Base-by-base conservation (phyloP, 2,329 filamentous ascomycete species). In the Diaporthe vaccinii region DNA sequence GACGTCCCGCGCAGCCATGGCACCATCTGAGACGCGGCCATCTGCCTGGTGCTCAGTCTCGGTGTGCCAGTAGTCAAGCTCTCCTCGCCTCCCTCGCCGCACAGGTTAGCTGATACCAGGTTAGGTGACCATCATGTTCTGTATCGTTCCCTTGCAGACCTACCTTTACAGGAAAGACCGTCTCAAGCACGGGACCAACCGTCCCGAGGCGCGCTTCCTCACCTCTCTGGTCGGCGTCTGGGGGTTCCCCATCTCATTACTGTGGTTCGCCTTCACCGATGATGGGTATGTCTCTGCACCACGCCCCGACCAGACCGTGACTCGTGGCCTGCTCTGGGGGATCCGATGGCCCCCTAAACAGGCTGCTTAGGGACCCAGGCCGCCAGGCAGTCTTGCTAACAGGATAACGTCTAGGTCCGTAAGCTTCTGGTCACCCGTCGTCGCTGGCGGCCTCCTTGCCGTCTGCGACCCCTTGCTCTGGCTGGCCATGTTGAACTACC, bases 401-500 rank as follows among this genome's bases (percentile, higher is more conserved):
- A 51, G 20, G 5, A 34, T 25, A 1, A 25, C 12, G 10, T 25
- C 31, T 20, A 68, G 62, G 62, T 68, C 62, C 62, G 2, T 83
- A 79, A 74, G 41, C 9, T 86, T 82, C 77, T 86, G 84, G 85
- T 84, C 82, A 3, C 84, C 84, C 14, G 80, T 86, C 55, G 78
- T 85, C 5, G 84, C 84, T 10, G 84, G 84, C 46, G 83, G 77
- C 14, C 77, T 86, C 10, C 79, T 86, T 25, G 84, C 84, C 10
- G 84, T 86, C 76, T 84, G 82, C 39, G 84, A 86, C 76, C 84
- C 85, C 12, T 76, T 86, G n/a, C 80, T 86, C 6, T 86, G 84
- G 83, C 79, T 86, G n/a, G 78, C 80, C 67, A 86, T 85, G 84
- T 77, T 86, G 59, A 86, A 84, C 71, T 86, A 86, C 76, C 84